These are phyloP conservation scores for Leptomonas pyrrhocoris DNA, from an alignment of 208 protist genomes.

Conservation along the genomic window DNA sequence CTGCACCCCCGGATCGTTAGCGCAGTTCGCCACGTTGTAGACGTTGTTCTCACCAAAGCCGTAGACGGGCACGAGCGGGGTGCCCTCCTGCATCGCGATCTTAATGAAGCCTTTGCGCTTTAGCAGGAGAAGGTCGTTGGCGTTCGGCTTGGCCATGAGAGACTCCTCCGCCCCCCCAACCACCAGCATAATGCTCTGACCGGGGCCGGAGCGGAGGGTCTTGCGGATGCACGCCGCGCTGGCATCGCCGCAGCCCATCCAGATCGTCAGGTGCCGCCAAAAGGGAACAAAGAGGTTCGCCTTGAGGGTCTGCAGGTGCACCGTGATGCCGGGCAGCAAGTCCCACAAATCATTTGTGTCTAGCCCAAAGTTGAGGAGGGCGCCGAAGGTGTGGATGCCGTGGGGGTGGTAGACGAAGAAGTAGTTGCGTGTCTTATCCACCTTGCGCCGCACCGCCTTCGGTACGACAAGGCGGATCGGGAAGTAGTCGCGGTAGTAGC, in stretches of 20 bases:
- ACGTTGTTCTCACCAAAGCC: constrained; percentile 90
- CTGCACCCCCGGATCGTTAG: constrained; percentile 36
- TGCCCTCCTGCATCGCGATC: constrained; percentile 83
- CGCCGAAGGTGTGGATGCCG: constrained; percentile 89
- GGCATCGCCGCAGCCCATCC: constrained; percentile 80
- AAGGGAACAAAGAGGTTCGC: constrained; percentile 89
- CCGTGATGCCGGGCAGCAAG: constrained; percentile 66
- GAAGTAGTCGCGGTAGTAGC: constrained; percentile 86
- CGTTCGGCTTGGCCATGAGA: constrained; percentile 66
- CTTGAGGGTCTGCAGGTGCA: constrained; percentile 84
- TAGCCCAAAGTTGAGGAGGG: constrained; percentile 71
- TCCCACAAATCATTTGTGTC: constrained; percentile 48
- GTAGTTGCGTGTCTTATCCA: constrained; percentile 73
- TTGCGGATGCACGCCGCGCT: constrained; percentile 67
- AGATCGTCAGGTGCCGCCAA: constrained; percentile 75
- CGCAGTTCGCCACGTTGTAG: constrained; percentile 55
- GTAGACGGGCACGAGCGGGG: constrained; percentile 82
- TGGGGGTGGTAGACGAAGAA: constrained; percentile 92
- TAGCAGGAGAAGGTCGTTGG: constrained; percentile 73
- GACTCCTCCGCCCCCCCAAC: constrained; percentile 85
- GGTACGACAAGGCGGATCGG: constrained; percentile 77
- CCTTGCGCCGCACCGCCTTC: constrained; percentile 37
- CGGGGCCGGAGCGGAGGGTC: constrained; percentile 73
- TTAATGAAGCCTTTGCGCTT: constrained; percentile 88
- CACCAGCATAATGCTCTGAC: constrained; percentile 83